These are phyloP conservation scores for Aspergillus sp. DNA, from an alignment of 2,329 filamentous ascomycete species.

Conservation along the genomic window DNA sequence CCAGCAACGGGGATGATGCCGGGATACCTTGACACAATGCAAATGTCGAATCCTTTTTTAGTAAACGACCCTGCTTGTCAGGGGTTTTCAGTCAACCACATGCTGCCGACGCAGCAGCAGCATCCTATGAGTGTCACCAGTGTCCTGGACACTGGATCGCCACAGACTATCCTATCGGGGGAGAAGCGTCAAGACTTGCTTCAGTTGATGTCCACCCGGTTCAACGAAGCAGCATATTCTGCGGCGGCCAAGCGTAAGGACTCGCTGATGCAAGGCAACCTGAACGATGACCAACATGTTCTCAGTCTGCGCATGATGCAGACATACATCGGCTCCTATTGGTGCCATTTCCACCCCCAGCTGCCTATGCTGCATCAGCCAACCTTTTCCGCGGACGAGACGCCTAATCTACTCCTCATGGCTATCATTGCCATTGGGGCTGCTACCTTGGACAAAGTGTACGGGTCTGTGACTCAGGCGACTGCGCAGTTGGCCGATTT, in stretches of 20 bases:
- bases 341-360: slow-evolving; percentile 90
- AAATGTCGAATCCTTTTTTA: slow-evolving; percentile 46
- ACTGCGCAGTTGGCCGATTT: slow-evolving; percentile 85
- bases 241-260: slow-evolving; percentile 69
- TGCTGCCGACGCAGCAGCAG: slow-evolving; percentile 56
- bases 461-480: slow-evolving; percentile 65
- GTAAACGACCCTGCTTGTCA: slow-evolving; percentile 44
- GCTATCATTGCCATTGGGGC: slow-evolving; percentile 91
- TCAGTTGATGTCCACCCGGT: slow-evolving; percentile 71
- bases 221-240: slow-evolving; percentile 71
- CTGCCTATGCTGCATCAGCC: slow-evolving; percentile 91
- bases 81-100: slow-evolving; percentile 40
- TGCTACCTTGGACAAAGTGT: slow-evolving; percentile 75
- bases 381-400: slow-evolving; percentile 82
- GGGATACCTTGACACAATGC: slow-evolving; percentile 35
- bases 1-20: slow-evolving; percentile 34
- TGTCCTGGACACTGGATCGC: slow-evolving; percentile 70
- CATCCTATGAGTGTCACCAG: slow-evolving; percentile 89
- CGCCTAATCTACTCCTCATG: slow-evolving; percentile 74
- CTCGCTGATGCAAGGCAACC: slow-evolving; percentile 69
- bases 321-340: slow-evolving; percentile 86
- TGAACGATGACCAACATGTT: slow-evolving; percentile 54
- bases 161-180: slow-evolving; percentile 75
- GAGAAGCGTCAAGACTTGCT: slow-evolving; percentile 79
- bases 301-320: slow-evolving; percentile 94